Evolutionary conservation across 257 asterid genomes (phyloP), one percentile per base, ranked within the genome.

Genomic region (Solanum sejunctum): DNA sequence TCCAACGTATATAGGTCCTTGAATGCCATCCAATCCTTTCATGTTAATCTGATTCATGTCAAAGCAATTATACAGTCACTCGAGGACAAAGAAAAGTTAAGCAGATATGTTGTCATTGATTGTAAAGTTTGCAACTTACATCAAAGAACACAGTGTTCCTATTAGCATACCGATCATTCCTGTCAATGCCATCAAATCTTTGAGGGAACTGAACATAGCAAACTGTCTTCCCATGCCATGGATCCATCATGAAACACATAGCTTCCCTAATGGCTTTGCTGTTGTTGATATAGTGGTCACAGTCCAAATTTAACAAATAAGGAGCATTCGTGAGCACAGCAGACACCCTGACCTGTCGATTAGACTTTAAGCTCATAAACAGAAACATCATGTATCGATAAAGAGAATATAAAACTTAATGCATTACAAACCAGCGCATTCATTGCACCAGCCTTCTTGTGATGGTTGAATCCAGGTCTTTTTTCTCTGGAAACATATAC

Each of bases 361-460:
- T 36, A 18, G 28, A n/a, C 28, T 12, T 32, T 56, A 39, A 32
- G 41, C 72, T 60, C 23, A n/a, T 84, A 5, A 78, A 13, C 41
- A 69, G 17, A 49, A 69, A 28, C 45, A 77, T 16, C 6, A 2
- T 2, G 3, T 28, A 77, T 51, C 64, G 16, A 15, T 23, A 26
- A 23, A 10, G 47, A 15, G 28, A 77, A 57, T 2, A 6, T 51
- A 21, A 26, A 7, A 10, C 0, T 8, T 61, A 28, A 39, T 11
- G 18, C 41, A 47, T 43, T 26, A 55, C 84, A 26, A 64, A 89
- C 92, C 87, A 89, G 85, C 21, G 92, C 86, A 77, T 89, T 89
- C 92, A 87, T 89, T 55, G 92, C 89, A 58, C 92, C 92, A 70
- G 90, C 92, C 55, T 89, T 89, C 69, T 87, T 87, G 85, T 89